Percentiles rank a stretch among this genome's conserved stretches.
phyloP scores from a whole-genome alignment of 2,329 filamentous ascomycete species.

The Tothia fuscella region DNA sequence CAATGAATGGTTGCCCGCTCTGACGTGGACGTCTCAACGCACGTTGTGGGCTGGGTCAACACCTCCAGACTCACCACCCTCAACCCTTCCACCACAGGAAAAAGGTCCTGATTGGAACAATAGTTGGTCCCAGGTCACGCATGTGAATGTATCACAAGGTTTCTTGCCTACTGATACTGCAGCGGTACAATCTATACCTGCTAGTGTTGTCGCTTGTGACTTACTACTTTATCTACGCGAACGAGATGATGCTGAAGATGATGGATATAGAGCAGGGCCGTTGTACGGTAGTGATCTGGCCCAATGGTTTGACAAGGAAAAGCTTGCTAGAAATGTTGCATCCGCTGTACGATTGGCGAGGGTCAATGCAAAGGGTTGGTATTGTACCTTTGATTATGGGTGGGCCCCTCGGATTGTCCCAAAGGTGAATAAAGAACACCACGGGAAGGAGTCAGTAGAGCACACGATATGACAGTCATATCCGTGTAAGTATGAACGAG shows the following conservation, averaged over 20 bases:
- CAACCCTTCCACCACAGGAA: constrained; percentile 11
- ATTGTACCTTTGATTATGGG: constrained; percentile 25
- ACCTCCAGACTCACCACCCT: background rate
- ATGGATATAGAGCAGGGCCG: background rate
- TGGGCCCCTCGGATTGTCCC: too few relatives aligned
- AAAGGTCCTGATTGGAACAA: constrained; percentile 27
- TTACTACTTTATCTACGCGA: constrained; percentile 5
- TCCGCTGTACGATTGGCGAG: constrained; percentile 20
- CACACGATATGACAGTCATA: too few relatives aligned
- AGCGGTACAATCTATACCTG: background rate
- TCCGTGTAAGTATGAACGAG: too few relatives aligned
- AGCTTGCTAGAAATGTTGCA: constrained; percentile 21
- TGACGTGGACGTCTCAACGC: constrained; percentile 7
- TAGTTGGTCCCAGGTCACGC: constrained; percentile 32
- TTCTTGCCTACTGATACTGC: constrained; percentile 28
- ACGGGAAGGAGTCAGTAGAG: too few relatives aligned
- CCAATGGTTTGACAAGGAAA: constrained; percentile 29
- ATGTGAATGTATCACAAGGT: constrained; percentile 31
- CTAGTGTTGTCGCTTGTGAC: constrained; percentile 13
- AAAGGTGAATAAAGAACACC: too few relatives aligned
- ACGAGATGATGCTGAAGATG: constrained; percentile 2
- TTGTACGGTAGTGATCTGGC: constrained; percentile 1
- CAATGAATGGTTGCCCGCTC: constrained; percentile 33
- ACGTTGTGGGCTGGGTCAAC: background rate
- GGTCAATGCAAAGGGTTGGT: constrained; percentile 16